phyloP scores from a whole-genome alignment of 352 stramenopile species.

The Phytophthora meadii region DNA sequence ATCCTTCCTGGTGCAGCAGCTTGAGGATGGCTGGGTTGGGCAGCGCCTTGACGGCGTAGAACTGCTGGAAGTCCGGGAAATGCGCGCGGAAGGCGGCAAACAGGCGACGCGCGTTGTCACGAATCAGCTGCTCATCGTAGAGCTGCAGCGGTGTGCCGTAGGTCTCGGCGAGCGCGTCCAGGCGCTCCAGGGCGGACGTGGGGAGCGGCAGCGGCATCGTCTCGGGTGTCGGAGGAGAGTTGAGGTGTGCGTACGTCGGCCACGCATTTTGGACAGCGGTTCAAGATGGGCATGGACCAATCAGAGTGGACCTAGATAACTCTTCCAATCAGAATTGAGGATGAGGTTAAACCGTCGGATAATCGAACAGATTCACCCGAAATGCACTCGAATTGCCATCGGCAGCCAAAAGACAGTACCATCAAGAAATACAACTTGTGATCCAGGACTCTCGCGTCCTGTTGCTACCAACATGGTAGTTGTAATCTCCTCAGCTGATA shows the following conservation, averaged over 20 bases:
- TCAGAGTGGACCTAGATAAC: neutral
- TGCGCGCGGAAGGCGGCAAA: constrained; percentile 74
- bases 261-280: constrained; percentile 11
- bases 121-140: constrained; percentile 89
- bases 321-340: constrained; percentile 34
- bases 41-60: constrained; percentile 91
- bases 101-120: constrained; percentile 76
- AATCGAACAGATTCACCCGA: neutral
- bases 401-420: too few relatives aligned
- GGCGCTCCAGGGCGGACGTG: constrained; percentile 44
- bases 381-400: too few relatives aligned
- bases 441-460: too few relatives aligned
- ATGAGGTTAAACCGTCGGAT: constrained; percentile 23
- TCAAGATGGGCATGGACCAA: constrained; percentile 6
- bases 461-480: too few relatives aligned
- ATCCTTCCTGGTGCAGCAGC: constrained; percentile 83
- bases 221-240: constrained; percentile 6
- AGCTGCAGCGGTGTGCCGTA: constrained; percentile 90
- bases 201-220: constrained; percentile 67
- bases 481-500: too few relatives aligned
- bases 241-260: constrained; percentile 26
- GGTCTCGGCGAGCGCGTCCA: constrained; percentile 73
- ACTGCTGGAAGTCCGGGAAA: constrained; percentile 89
- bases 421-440: too few relatives aligned
- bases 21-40: constrained; percentile 90